These are phyloP conservation scores for Ricinus communis DNA, from an alignment of 345 rosid species.

Conservation along the genomic window DNA sequence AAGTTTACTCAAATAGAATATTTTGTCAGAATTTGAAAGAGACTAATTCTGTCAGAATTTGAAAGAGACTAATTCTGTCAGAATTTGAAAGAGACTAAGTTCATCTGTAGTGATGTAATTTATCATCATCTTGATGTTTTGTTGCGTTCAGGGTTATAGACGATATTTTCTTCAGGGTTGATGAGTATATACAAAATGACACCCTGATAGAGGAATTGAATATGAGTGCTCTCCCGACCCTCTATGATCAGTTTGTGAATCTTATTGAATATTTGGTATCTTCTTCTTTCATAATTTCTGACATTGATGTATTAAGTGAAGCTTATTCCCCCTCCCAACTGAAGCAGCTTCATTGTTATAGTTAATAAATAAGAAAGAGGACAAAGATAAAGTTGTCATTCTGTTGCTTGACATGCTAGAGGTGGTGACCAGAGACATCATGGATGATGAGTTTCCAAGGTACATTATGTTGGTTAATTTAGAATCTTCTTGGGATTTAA, in stretches of 20 bases:
- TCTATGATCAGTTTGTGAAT: slow-evolving; percentile 77
- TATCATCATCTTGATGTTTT: not conserved
- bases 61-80: not conserved
- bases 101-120: not conserved
- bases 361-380: slow-evolving; percentile 68
- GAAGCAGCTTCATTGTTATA: slow-evolving; percentile 27
- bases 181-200: slow-evolving; percentile 43
- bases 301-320: not conserved
- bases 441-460: slow-evolving; percentile 74
- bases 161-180: slow-evolving; percentile 55
- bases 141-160: slow-evolving; percentile 12
- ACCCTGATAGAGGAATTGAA: slow-evolving; percentile 53
- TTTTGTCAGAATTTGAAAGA: not conserved
- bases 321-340: not conserved
- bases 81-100: not conserved
- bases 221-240: slow-evolving; percentile 90
- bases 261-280: slow-evolving; percentile 81
- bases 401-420: slow-evolving; percentile 98
- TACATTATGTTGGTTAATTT: slow-evolving; percentile 6
- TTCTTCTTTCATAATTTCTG: not conserved
- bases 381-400: slow-evolving; percentile 84
- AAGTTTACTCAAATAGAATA: slow-evolving; percentile 30
- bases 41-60: not conserved
- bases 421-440: slow-evolving; percentile 88
- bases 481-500: no score